Conservation (phyloP, 768 basidiomycete genomes). For the Lepiota subincarnata region DNA sequence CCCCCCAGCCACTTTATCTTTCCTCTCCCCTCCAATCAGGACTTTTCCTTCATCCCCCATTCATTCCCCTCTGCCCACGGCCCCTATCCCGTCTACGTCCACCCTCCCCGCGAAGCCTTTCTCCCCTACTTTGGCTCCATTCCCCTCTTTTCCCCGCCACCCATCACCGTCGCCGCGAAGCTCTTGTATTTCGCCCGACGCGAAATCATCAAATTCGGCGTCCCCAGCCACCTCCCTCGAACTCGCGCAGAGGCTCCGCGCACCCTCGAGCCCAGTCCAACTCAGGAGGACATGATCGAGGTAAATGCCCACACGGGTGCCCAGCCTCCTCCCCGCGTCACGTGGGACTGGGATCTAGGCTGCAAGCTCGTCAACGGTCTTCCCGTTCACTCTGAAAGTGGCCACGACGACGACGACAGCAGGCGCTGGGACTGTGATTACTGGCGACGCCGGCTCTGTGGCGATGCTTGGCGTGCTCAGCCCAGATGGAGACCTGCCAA, state of each 20-base stretch:
- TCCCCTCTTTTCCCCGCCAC: conserved; percentile 28
- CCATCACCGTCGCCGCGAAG: conserved; percentile 54
- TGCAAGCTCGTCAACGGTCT: conserved; percentile 16
- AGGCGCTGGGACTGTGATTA: conserved; percentile 53
- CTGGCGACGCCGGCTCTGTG: conserved; percentile 48
- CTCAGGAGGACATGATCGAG: conserved; percentile 57
- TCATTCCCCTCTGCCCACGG: conserved; percentile 14
- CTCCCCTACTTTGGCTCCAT: conserved; percentile 32
- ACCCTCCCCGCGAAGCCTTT: conserved; percentile 35
- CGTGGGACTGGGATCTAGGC: conserved; percentile 17
- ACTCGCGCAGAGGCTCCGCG: conserved; percentile 23
- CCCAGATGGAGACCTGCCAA: conserved; percentile 26
- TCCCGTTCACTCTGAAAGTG: neutral
- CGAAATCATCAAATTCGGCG: conserved; percentile 41
- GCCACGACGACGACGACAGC: conserved; percentile 30
- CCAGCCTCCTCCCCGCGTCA: conserved; percentile 4
- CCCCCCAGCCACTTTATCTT: conserved; percentile 59
- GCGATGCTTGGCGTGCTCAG: conserved; percentile 21
- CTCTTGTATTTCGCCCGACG: conserved; percentile 58
- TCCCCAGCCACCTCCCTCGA: conserved; percentile 35
- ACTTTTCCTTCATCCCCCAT: conserved; percentile 1
- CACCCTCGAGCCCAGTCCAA: conserved; percentile 30
- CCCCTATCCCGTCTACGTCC: conserved; percentile 18
- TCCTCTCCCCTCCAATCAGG: conserved; percentile 28
- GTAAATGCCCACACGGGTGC: conserved; percentile 35